A percentile compares a stretch with the other conserved stretches of the same genome.
phyloP scores from a whole-genome alignment of 208 protist genomes.

The Herpetomonas samuelpessoai region DNA sequence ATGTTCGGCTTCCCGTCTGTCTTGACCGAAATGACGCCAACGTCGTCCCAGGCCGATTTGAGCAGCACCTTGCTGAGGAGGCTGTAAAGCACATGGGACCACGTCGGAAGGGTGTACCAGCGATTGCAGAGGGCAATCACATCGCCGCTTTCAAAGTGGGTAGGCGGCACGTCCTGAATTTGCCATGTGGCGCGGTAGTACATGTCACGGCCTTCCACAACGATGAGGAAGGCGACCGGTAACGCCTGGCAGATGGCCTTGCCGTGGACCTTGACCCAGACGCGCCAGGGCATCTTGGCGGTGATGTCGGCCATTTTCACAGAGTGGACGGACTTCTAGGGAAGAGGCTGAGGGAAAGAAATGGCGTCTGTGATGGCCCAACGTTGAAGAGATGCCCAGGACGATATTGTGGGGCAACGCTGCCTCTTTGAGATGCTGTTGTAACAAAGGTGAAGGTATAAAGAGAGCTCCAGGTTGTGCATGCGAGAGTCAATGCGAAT shows the following conservation, averaged over 20 bases:
- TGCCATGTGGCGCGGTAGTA: conserved; percentile 86
- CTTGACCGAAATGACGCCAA: conserved; percentile 61
- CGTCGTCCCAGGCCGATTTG: conserved; percentile 88
- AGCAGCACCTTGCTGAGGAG: conserved; percentile 75
- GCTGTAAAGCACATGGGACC: conserved; percentile 69
- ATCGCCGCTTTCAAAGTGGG: conserved; percentile 67
- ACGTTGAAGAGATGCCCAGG: too few relatives aligned
- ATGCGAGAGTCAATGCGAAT: too few relatives aligned
- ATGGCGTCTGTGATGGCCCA: too few relatives aligned
- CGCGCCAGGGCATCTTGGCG: conserved; percentile 52
- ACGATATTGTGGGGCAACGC: too few relatives aligned
- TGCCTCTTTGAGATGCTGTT: too few relatives aligned
- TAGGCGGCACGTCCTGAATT: conserved; percentile 36
- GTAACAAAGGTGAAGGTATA: too few relatives aligned
- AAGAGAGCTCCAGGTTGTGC: too few relatives aligned
- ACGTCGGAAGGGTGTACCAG: conserved; percentile 86
- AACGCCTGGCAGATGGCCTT: conserved; percentile 81
- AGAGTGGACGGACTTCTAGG: background rate
- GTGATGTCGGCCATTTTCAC: conserved; percentile 44
- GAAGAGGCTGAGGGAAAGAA: too few relatives aligned
- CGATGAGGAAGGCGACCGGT: conserved; percentile 70
- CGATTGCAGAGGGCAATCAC: conserved; percentile 84
- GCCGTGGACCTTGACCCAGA: conserved; percentile 54
- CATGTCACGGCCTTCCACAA: conserved; percentile 74
- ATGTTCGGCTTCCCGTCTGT: conserved; percentile 54